Percentiles rank a stretch among this genome's conserved stretches.
Evolutionary conservation across 495 filamentous ascomycete species (phyloP).

Genomic region (Podospora tetraspora): DNA sequence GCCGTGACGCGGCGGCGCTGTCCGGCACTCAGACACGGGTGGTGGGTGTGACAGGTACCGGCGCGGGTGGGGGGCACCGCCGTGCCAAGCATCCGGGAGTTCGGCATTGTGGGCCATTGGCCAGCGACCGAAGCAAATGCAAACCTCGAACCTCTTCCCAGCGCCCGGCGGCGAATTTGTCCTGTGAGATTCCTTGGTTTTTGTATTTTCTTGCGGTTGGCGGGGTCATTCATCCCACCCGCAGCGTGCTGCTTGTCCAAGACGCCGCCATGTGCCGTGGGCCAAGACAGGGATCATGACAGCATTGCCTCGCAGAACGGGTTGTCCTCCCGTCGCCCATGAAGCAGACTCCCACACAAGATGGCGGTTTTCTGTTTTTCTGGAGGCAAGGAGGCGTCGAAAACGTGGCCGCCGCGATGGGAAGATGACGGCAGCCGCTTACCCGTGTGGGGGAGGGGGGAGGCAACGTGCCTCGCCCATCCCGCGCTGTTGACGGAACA

Average conservation of each 20-base stretch:
- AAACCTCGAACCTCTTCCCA: not conserved
- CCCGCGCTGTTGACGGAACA: not conserved
- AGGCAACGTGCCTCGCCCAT: not conserved
- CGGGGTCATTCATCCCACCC: not conserved
- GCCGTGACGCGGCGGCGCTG: not conserved
- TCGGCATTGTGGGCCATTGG: not conserved
- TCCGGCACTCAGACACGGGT: not conserved
- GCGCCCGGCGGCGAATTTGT: not conserved
- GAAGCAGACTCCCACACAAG: not conserved
- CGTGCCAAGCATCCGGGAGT: not conserved
- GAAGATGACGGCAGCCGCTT: not conserved
- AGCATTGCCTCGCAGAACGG: not conserved
- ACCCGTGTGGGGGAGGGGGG: not conserved
- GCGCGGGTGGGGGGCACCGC: not conserved
- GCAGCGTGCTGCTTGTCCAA: not conserved
- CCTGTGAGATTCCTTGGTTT: not conserved
- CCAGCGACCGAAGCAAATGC: not conserved
- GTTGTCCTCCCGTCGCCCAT: not conserved
- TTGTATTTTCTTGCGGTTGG: not conserved
- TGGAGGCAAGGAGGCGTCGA: not conserved
- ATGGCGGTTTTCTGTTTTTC: not conserved
- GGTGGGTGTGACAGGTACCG: not conserved
- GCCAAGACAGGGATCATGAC: not conserved
- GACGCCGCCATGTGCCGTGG: not conserved
- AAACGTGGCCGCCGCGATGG: not conserved